Base-by-base conservation (phyloP, 305 asterid genomes). In the Caryopteris hybrid region DNA sequence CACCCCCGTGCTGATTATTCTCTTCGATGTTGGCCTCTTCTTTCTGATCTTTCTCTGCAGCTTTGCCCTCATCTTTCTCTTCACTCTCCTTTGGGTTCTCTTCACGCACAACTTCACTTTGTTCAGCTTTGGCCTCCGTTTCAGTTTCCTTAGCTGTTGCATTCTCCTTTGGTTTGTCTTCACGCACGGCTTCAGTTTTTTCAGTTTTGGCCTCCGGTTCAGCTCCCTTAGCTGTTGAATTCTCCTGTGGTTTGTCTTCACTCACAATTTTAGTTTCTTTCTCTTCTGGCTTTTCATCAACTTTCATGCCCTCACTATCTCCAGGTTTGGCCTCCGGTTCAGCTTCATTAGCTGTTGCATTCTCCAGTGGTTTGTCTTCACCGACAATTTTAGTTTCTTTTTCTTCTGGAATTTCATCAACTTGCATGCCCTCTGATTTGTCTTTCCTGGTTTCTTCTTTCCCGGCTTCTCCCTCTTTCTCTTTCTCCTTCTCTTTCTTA, bases 401-500 rank as follows among this genome's bases (percentile, higher is more conserved):
- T n/a, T 12, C 29, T 68, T 62, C 71, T 11, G 75, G 14, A 27
- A 18, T 39, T 7, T 72, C 76, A 9, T 61, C 78, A 20, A 48
- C 39, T 58, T 74, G 74, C 68, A 48, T 48, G n/a, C 67, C 84
- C 53, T 60, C 74, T 10, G 74, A 64, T 51, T 45, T 76, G 0
- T 80, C 85, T 38, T 53, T 65, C 70, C 66, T 68, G 18, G 66
- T 10, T 61, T 64, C 83, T 59, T 69, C 79, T 50, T 68, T 66
- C 13, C 42, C 80, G 4, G 69, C 36, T 50, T 63, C 79, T 65
- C 69, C 77, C 56, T 65, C 64, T 18, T 42, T 80, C 34, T 79
- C 42, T 2, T 81, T 78, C 62, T 78, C 84, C 54, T 63, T 75
- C 51, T 66, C 81, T 70, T 81, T 79, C 80, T 77, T 80, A 7